These are phyloP conservation scores for Paramecium sonneborni DNA, from an alignment of 73 alveolate genomes.

Conservation along the genomic window DNA sequence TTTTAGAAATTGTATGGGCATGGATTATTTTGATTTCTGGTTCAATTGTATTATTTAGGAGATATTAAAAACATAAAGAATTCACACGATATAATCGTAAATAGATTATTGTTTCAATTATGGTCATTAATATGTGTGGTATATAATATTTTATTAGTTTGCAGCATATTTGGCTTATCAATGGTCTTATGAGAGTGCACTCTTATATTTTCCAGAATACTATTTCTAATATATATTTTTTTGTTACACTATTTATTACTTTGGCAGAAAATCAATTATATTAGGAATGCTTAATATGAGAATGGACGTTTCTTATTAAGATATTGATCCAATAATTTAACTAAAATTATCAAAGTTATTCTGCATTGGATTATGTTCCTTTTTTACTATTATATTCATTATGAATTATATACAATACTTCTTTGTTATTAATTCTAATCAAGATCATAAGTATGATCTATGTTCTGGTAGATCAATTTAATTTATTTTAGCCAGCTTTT, in stretches of 20 bases:
- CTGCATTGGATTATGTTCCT: conserved; percentile 24
- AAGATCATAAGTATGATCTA: neutral
- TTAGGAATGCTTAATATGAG: conserved; percentile 51
- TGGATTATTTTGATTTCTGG: neutral
- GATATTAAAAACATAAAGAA: conserved; percentile 18
- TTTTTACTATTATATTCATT: conserved; percentile 10
- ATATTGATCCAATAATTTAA: conserved; percentile 48
- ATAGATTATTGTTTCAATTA: neutral
- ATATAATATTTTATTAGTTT: neutral
- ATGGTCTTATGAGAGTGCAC: conserved; percentile 50
- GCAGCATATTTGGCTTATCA: conserved; percentile 26
- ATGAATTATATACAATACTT: conserved; percentile 37
- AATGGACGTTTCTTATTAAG: conserved; percentile 40
- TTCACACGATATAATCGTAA: neutral
- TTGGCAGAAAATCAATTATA: conserved; percentile 39
- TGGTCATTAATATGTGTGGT: conserved; percentile 28
- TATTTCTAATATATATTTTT: conserved; percentile 24
- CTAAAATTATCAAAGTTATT: conserved; percentile 37
- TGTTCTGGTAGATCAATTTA: conserved; percentile 1
- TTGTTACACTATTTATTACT: conserved; percentile 33
- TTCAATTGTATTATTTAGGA: neutral
- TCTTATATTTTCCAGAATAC: conserved; percentile 34
- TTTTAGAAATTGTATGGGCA: neutral
- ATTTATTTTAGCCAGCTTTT: conserved; percentile 20
- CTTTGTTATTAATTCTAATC: neutral